phyloP scores from a whole-genome alignment of 371 early-diverging fungal genomes.

The Conidiobolus incongruus region DNA sequence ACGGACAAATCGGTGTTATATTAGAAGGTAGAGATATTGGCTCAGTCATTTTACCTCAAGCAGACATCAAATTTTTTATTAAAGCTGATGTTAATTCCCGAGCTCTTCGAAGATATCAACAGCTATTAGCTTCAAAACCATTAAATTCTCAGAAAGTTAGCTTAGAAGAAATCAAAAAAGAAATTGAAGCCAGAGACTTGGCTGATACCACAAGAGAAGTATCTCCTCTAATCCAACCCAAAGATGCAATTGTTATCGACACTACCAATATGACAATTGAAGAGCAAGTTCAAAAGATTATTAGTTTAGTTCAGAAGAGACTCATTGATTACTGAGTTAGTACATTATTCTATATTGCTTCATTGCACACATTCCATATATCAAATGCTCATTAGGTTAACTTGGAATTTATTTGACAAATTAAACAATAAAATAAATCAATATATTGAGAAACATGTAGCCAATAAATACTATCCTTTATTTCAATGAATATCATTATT shows the following conservation, averaged over 20 bases:
- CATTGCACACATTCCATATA: too few species aligned
- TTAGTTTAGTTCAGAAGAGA: constrained; percentile 16
- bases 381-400: too few species aligned
- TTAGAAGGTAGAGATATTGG: constrained; percentile 95
- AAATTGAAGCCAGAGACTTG: constrained; percentile 46
- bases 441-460: too few species aligned
- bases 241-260: constrained; percentile 64
- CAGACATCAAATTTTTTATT: constrained; percentile 75
- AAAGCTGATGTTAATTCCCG: constrained; percentile 47
- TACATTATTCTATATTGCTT: too few species aligned
- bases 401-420: too few species aligned
- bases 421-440: too few species aligned
- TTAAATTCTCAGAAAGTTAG: constrained; percentile 6
- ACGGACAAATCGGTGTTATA: constrained; percentile 33
- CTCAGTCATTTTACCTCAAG: constrained; percentile 67
- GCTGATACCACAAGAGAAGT: constrained; percentile 46
- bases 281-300: constrained; percentile 49
- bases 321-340: too few species aligned
- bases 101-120: constrained; percentile 51
- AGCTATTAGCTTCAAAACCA: too few species aligned
- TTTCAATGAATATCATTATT: too few species aligned
- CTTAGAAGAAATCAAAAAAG: constrained; percentile 27
- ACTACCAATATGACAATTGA: constrained; percentile 49
- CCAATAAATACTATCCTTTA: too few species aligned
- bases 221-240: constrained; percentile 57